Evolutionary conservation across 768 basidiomycete genomes (phyloP), one percentile per base, ranked within the genome.

Genomic region (Mycena crocata): DNA sequence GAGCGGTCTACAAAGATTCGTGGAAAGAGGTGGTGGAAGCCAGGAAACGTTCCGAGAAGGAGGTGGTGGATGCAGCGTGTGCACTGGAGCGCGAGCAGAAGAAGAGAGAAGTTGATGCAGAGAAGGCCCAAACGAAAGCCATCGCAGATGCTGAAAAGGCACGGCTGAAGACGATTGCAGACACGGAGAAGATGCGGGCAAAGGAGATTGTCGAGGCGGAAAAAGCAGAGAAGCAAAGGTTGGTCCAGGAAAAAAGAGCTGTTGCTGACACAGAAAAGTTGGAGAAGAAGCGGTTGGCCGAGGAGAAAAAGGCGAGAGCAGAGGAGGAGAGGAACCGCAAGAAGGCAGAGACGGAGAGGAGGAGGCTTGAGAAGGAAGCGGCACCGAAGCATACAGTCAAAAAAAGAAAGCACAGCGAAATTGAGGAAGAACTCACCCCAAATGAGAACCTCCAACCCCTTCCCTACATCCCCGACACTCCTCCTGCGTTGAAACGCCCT

Each of bases 81-180:
- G 42, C 39, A 12, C 13, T 32, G 7, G 37, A 55, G 37, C 54
- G 50, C 5, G 31, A 35, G n/a, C n/a, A n/a, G n/a, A n/a, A n/a
- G n/a, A n/a, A n/a, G 17, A 9, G 40, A 42, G 40, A 21, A 13
- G 15, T 37, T 37, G 8, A 37, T 37, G 15, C n/a, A 15, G 35
- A 15, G 8, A 9, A 37, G 35, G 35, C 9, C 12, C 9, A 40
- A 14, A 8, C 13, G 54, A 13, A 13, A n/a, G 62, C 62, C 10
- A 31, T 14, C 35, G 67, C 19, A 1, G 56, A 67, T 13, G 66
- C 59, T 8, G 51, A 55, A 34, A 57, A 31, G 39, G 60, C 62
- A 7, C 24, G 15, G 52, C 35, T 30, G 46, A 62, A 67, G 60
- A 51, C 21, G 10, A 51, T 30, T 30, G 59, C 31, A 14, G 39